Base-by-base conservation (phyloP, 164 flowering plant species). In the Chimonanthus praecox region DNA sequence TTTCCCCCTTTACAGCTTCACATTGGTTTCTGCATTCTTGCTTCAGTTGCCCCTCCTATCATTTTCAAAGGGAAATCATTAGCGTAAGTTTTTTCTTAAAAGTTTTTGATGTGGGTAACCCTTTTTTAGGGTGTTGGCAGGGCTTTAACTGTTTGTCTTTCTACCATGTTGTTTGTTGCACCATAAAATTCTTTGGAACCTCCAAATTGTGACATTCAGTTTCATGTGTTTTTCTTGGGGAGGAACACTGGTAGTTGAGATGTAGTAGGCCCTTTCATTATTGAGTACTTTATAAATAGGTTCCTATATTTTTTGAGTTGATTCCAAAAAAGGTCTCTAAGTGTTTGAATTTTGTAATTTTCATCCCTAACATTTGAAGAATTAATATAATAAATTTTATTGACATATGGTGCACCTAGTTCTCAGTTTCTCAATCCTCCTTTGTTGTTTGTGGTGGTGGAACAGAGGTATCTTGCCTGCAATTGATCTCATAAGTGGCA, bases 381-480 rank as follows among this genome's bases (percentile, higher is more conserved):
- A 20, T 20, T 20, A 20, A 20, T 20, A 20, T 20, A 20, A 20
- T 20, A 0, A 20, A 20, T 20, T 20, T 20, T 20, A 20, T 20
- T 20, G 21, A 20, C 21, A 0, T 20, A 20, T 20, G 21, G 21
- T 20, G 21, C 21, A 20, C 21, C 21, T 20, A 20, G 21, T 20
- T 20, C 21, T 20, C 21, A 20, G 21, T 20, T 20, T 20, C 33
- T 33, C 1, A 33, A 33, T 33, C 33, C 33, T 33, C 33, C 33
- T 33, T 33, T 33, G 33, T 33, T 33, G 33, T 33, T 33, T 33
- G 33, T 33, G 33, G 33, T 33, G 33, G 47, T 66, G 49, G 16
- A 77, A 76, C 93, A 94, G 99, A 3, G 99, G 99, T 47, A 92
- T 96, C 82, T 82, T 96, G 69, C 85, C 98, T 58, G 98, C 99